phyloP scores from a whole-genome alignment of 345 rosid genomes.

The Citrus sinensis region DVS_A1.0 CM039165.1:31881501-31882000 shows the following conservation, averaged over 20 bases:
- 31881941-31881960: too few species aligned
- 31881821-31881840: constrained; percentile 22
- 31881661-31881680: constrained; percentile 11
- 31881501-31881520: constrained; percentile 3
- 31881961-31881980: too few species aligned
- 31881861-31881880: constrained; percentile 18
- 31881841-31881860: constrained; percentile 24
- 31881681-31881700: constrained; percentile 15
- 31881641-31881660: constrained; percentile 5
- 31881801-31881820: constrained; percentile 20
- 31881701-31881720: constrained; percentile 16
- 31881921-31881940: too few species aligned
- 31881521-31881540: constrained; percentile 4
- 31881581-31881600: too few species aligned
- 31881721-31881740: constrained; percentile 15
- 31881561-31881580: background rate
- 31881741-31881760: background rate
- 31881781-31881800: constrained; percentile 21
- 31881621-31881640: background rate
- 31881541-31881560: constrained; percentile 1
- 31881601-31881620: background rate
- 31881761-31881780: background rate
- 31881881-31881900: constrained; percentile 17
- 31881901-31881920: too few species aligned
- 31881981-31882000: too few species aligned